Conservation (phyloP, 495 filamentous ascomycete species). For the Lasiosphaeria ovina region DNA sequence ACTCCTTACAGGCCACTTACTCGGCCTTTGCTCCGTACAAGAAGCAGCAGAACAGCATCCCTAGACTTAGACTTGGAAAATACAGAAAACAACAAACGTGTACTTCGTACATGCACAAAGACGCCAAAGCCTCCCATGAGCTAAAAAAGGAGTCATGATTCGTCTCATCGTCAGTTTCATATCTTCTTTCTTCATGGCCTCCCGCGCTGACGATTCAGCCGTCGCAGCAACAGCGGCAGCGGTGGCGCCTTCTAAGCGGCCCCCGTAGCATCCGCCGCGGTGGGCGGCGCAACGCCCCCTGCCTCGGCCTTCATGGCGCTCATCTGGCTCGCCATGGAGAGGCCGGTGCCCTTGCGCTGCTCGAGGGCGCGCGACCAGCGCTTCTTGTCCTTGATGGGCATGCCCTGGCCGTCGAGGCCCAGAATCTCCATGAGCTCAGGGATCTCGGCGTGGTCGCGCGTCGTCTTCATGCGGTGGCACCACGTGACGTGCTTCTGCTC, state of each 20-base stretch:
- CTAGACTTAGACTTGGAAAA: too few relatives aligned
- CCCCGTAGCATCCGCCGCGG: neutral
- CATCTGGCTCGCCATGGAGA: constrained; percentile 45
- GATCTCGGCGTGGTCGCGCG: constrained; percentile 74
- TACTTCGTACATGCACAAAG: too few relatives aligned
- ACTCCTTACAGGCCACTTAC: too few relatives aligned
- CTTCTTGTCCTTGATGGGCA: constrained; percentile 38
- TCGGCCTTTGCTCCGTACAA: too few relatives aligned
- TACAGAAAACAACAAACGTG: too few relatives aligned
- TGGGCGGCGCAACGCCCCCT: neutral
- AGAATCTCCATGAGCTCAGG: constrained; percentile 59
- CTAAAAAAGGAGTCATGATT: too few relatives aligned
- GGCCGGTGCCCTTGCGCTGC: constrained; percentile 46
- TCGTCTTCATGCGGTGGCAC: constrained; percentile 82
- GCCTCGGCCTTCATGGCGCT: constrained; percentile 27
- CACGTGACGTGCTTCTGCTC: constrained; percentile 63
- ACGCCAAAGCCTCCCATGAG: too few relatives aligned
- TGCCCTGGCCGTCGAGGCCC: constrained; percentile 51
- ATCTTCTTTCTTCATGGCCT: too few relatives aligned
- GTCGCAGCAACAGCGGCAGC: constrained; percentile 1
- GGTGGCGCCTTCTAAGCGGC: constrained; percentile 3
- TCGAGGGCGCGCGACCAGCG: constrained; percentile 41
- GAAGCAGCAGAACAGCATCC: too few relatives aligned
- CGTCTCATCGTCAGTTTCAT: too few relatives aligned
- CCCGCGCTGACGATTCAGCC: neutral